Conservation (phyloP, 2,329 filamentous ascomycete genomes). For the Fusarium gaditjirri region DNA sequence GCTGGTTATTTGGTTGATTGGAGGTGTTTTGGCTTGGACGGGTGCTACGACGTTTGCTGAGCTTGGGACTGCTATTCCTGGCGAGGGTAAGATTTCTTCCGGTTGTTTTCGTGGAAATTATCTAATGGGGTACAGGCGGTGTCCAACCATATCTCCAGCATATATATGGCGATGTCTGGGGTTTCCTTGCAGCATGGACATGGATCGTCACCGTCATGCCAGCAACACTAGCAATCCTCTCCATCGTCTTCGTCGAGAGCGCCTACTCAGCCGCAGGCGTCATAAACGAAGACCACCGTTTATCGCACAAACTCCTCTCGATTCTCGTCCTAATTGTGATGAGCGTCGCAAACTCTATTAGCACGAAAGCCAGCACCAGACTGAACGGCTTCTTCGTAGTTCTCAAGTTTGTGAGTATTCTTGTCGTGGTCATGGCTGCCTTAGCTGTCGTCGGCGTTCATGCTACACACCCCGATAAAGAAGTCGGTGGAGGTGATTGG, state of each 20-base stretch:
- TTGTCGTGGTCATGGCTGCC: constrained; percentile 60
- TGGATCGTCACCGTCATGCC: constrained; percentile 74
- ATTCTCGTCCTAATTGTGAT: constrained; percentile 59
- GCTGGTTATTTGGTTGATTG: constrained; percentile 69
- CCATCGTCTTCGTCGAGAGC: constrained; percentile 71
- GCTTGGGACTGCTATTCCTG: constrained; percentile 70
- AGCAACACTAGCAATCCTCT: constrained; percentile 70
- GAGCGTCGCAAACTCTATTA: constrained; percentile 64
- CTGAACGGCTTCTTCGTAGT: constrained; percentile 67
- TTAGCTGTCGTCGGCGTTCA: constrained; percentile 58
- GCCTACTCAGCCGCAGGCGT: constrained; percentile 64
- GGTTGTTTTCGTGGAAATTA: fast-evolving
- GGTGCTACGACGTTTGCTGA: constrained; percentile 71
- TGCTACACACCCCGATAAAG: constrained; percentile 48
- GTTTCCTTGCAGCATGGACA: constrained; percentile 73
- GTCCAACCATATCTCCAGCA: constrained; percentile 71
- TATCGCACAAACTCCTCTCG: constrained; percentile 63
- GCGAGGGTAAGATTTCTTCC: constrained; percentile 58
- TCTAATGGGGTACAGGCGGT: constrained; percentile 55
- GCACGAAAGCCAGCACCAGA: constrained; percentile 64
- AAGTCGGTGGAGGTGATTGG: constrained; percentile 63
- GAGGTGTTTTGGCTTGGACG: constrained; percentile 71
- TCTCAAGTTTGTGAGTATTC: constrained; percentile 63
- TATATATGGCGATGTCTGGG: constrained; percentile 69
- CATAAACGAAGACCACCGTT: constrained; percentile 54